Evolutionary conservation across 2,329 filamentous ascomycete genomes (phyloP), one percentile per base, ranked within the genome.

Genomic region (Paraphoma chrysanthemicola): DNA sequence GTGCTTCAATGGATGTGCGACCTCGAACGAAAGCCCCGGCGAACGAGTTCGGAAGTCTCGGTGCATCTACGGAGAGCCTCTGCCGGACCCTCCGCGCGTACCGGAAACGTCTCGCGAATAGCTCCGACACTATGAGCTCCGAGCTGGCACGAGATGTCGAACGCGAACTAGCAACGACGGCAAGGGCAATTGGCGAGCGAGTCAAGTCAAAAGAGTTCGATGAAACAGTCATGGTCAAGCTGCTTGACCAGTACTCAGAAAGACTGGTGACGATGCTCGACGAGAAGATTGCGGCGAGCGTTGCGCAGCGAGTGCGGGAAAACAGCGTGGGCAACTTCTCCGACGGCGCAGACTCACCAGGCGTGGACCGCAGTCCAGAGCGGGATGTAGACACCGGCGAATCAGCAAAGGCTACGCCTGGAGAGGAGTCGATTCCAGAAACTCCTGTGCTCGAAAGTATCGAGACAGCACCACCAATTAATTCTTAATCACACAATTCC

Each of bases 211-310:
- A 75, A 36, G 66, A 66, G 6, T 56, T 81, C n/a, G 77, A 80
- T 51, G 80, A 81, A 62, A 72, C 68, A 1, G 71, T 71, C 6
- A 76, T 82, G 71, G 70, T 74, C 41, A 88, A 87, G 48, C 77
- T 93, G 44, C 78, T 93, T 7, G 90, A 92, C 63, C 86, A 91
- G 75, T 92, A 92, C 68, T 91, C 89, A 2, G 89, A 92, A 68
- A 83, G 87, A 57, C 79, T 93, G 46, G 86, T 92, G 6, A 86
- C 82, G 44, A 82, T 92, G 75, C 81, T 93, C 44, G 90, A 93
- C 62, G 88, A 92, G 73, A 90, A 90, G 72, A 81, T 92, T 43
- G 74, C 75, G 23, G 77, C 72, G 29, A 75, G 72, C 11, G 72
- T 80, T 14, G 76, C 77, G 16, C 62, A 71, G 39, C 70, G 74